Evolutionary conservation across 768 basidiomycete species (phyloP).

Genomic region (Coprinopsis strossmayeri): DNA sequence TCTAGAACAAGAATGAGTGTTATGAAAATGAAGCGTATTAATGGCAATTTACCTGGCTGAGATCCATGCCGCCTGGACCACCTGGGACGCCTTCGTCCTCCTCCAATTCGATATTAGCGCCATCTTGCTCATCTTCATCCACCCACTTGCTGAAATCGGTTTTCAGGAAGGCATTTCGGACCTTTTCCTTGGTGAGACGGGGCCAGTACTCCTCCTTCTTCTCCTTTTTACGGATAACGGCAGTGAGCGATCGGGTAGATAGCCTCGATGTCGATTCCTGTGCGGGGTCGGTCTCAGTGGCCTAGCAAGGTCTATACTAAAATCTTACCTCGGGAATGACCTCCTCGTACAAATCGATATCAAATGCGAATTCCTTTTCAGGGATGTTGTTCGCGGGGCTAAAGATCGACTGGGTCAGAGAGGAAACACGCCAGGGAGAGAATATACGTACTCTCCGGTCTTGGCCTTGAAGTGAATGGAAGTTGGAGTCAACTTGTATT

Average conservation of each 20-base stretch:
- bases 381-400: conserved; percentile 31
- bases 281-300: too few species aligned
- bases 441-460: conserved; percentile 48
- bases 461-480: conserved; percentile 59
- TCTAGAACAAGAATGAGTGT: conserved; percentile 21
- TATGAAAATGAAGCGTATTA: not conserved
- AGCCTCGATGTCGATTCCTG: conserved; percentile 56
- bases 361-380: conserved; percentile 66
- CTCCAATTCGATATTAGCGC: conserved; percentile 32
- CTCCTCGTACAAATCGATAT: conserved; percentile 69
- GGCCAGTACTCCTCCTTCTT: conserved; percentile 81
- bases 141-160: conserved; percentile 96
- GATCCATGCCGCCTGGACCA: conserved; percentile 30
- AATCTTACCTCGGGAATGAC: conserved; percentile 67
- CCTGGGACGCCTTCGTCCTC: conserved; percentile 32
- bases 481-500: conserved; percentile 52
- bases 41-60: conserved; percentile 43
- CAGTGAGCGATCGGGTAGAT: conserved; percentile 58
- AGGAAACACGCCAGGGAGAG: not conserved
- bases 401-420: conserved; percentile 5
- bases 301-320: too few species aligned
- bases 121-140: conserved; percentile 95
- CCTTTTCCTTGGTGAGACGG: conserved; percentile 83
- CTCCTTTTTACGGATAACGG: conserved; percentile 79
- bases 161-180: conserved; percentile 77